Evolutionary conservation across 306 rosid species (phyloP).

Genomic region (Ormosia semicastrata): DNA sequence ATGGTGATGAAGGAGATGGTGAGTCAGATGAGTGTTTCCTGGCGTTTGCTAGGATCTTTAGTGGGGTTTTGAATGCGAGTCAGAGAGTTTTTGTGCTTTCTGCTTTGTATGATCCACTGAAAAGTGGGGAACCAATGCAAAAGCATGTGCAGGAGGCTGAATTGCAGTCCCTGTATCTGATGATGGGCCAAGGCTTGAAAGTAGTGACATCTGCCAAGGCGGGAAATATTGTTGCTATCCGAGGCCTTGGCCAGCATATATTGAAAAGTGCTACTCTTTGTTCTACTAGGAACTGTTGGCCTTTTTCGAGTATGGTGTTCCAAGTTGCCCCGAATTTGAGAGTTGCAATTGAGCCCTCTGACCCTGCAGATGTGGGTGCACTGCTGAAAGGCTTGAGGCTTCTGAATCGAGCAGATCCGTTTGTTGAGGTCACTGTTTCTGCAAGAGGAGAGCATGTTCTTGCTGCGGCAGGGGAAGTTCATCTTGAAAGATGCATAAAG

Average conservation of each 20-base stretch:
- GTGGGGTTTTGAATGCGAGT: conserved; percentile 69
- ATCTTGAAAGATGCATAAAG: conserved; percentile 87
- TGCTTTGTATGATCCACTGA: conserved; percentile 80
- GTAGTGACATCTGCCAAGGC: conserved; percentile 68
- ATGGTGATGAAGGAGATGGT: conserved; percentile 56
- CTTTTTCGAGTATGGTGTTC: conserved; percentile 85
- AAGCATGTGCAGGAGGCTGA: conserved; percentile 85
- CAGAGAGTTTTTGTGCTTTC: conserved; percentile 84
- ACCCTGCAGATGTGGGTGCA: conserved; percentile 78
- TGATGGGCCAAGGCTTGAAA: conserved; percentile 96
- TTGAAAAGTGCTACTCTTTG: conserved; percentile 91
- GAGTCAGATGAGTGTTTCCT: conserved; percentile 84
- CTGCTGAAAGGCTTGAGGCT: conserved; percentile 77
- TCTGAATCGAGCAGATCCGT: conserved; percentile 86
- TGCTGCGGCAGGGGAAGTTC: conserved; percentile 94
- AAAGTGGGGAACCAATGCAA: conserved; percentile 71
- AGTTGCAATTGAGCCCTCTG: conserved; percentile 87
- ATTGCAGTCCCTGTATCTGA: conserved; percentile 68
- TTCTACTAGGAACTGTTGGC: conserved; percentile 82
- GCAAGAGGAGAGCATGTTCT: conserved; percentile 84
- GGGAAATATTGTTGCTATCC: conserved; percentile 85
- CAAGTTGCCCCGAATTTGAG: conserved; percentile 83
- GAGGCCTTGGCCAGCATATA: conserved; percentile 89
- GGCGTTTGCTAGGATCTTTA: conserved; percentile 89
- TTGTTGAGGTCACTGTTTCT: conserved; percentile 82